Evolutionary conservation across 768 basidiomycete genomes (phyloP).

Genomic region (Gyrodon lividus): DNA sequence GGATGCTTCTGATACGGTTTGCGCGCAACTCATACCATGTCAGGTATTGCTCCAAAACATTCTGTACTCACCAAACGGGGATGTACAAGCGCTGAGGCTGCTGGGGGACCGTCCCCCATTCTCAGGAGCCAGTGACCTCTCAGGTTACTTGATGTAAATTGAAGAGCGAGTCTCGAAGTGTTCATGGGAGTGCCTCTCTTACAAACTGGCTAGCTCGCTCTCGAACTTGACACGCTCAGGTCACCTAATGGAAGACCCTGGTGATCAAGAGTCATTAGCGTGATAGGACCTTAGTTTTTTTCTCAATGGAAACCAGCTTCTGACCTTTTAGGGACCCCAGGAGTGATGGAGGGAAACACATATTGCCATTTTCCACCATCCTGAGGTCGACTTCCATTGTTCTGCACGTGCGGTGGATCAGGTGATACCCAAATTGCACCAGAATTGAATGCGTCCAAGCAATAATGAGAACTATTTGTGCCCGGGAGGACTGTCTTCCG

Average conservation of each 20-base stretch:
- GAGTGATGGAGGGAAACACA: slow-evolving; percentile 12
- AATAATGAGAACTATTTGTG: slow-evolving; percentile 23
- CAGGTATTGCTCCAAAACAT: background rate
- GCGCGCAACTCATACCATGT: slow-evolving; percentile 1
- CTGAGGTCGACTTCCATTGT: slow-evolving; percentile 32
- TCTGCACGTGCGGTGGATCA: slow-evolving; percentile 30
- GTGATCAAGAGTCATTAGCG: slow-evolving; percentile 22
- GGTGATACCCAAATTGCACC: slow-evolving; percentile 20
- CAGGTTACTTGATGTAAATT: slow-evolving; percentile 16
- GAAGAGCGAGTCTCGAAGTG: slow-evolving; percentile 10
- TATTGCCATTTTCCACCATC: slow-evolving; percentile 25
- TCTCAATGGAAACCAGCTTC: slow-evolving; percentile 23
- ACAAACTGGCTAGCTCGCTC: slow-evolving; percentile 7
- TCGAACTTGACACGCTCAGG: slow-evolving; percentile 20
- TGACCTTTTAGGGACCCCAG: slow-evolving; percentile 20
- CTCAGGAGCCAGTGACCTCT: slow-evolving; percentile 17
- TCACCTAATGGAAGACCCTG: slow-evolving; percentile 32
- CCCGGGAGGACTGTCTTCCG: slow-evolving; percentile 26
- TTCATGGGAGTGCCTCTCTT: slow-evolving; percentile 3
- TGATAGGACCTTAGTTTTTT: slow-evolving; percentile 19
- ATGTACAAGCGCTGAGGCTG: background rate
- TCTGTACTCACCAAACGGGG: background rate
- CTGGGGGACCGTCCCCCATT: slow-evolving; percentile 9
- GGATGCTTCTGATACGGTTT: slow-evolving; percentile 25
- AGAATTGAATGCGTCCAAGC: slow-evolving; percentile 16